Evolutionary conservation across 192 early-diverging fungal genomes (phyloP).

Genomic region (Coemansia sp.): DNA sequence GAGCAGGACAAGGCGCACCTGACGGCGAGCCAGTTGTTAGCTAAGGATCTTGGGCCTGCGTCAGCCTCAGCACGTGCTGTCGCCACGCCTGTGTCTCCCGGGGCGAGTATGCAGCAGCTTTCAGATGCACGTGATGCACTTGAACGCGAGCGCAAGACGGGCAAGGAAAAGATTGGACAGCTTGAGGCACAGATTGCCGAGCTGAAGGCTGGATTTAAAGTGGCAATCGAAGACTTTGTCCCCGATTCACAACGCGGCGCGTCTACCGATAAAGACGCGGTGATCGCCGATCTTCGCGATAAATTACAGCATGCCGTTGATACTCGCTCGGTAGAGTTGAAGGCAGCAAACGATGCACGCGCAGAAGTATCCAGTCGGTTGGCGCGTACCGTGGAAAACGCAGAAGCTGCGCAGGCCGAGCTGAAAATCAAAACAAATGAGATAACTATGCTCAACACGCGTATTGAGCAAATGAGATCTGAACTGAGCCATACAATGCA

Average conservation of each 20-base stretch:
- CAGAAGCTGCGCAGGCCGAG: slow-evolving; percentile 16
- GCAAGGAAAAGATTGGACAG: slow-evolving; percentile 20
- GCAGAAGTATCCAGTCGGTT: slow-evolving; percentile 7
- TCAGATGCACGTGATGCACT: slow-evolving; percentile 22
- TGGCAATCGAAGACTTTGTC: background rate
- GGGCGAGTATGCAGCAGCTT: slow-evolving; percentile 24
- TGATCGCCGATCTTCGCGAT: slow-evolving; percentile 17
- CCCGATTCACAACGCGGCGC: background rate
- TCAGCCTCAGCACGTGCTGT: slow-evolving; percentile 20
- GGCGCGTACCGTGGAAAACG: slow-evolving; percentile 4
- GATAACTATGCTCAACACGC: slow-evolving; percentile 13
- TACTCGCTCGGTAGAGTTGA: slow-evolving; percentile 8
- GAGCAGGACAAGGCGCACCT: slow-evolving; percentile 60
- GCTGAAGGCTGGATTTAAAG: slow-evolving; percentile 6
- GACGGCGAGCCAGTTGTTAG: slow-evolving; percentile 60
- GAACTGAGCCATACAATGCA: slow-evolving; percentile 20
- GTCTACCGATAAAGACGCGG: background rate
- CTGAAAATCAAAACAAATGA: slow-evolving; percentile 17
- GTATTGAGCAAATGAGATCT: slow-evolving; percentile 11
- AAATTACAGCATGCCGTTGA: slow-evolving; percentile 5
- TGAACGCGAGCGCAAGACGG: slow-evolving; percentile 36
- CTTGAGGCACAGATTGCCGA: slow-evolving; percentile 30
- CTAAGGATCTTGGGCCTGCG: slow-evolving; percentile 36
- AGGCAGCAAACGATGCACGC: background rate
- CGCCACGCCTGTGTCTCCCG: background rate